These are phyloP conservation scores for Solanum piurae DNA, from an alignment of 257 asterid species.

Conservation along the genomic window DNA sequence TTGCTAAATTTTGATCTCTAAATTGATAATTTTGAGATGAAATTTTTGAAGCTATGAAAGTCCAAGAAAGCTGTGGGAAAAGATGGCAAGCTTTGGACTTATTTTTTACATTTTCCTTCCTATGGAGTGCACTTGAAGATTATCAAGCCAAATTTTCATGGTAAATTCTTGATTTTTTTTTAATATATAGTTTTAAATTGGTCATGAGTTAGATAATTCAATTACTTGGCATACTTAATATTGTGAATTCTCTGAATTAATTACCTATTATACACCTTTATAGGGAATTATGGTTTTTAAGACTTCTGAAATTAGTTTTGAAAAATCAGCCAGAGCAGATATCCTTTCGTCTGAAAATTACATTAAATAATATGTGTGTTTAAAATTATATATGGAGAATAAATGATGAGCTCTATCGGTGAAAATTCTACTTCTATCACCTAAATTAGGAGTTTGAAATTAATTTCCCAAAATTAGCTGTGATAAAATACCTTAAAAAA, in stretches of 20 bases:
- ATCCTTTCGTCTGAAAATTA: background rate
- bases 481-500: background rate
- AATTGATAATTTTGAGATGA: background rate
- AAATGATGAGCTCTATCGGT: background rate
- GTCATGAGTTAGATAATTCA: background rate
- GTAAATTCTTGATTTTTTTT: background rate
- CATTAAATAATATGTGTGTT: background rate
- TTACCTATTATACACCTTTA: background rate
- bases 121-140: background rate
- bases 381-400: background rate
- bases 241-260: background rate
- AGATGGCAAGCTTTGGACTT: conserved; percentile 37
- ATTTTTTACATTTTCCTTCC: background rate
- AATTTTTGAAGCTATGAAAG: conserved; percentile 9
- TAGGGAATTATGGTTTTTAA: background rate
- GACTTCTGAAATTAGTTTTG: background rate
- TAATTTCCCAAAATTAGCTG: background rate
- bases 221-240: background rate
- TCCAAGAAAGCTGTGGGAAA: conserved; percentile 60
- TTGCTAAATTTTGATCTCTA: background rate
- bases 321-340: background rate
- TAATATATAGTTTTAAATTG: background rate
- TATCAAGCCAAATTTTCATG: background rate
- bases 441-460: background rate
- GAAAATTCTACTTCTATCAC: background rate